Base-by-base conservation (phyloP, 805 yeast species). In the Hanseniaspora mollemarum region DNA sequence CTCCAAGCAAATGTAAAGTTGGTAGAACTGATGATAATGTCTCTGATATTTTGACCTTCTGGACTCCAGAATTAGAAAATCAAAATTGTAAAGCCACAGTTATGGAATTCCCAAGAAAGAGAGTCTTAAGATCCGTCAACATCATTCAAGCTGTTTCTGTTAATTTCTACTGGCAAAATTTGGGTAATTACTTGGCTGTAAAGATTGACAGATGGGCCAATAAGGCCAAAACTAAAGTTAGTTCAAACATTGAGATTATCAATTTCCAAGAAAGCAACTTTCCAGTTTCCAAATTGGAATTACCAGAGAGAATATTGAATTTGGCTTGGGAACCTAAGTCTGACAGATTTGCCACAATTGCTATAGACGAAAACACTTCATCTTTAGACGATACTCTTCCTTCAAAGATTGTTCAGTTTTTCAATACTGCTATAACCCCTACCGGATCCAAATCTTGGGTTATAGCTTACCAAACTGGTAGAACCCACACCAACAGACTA, bases 301-400 rank as follows among this genome's bases (percentile, higher is more conserved):
- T 88, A 63, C 86, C 86, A 68, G 96, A 92, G 55, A 81, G 85
- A 53, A 90, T 87, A 39, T 68, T 83, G 50, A 82, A 81, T 66
- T 83, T 92, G 68, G 88, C 86, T 51, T 92, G 97, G 97, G 98
- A 94, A 71, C 96, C 98, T 60, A 77, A 73, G 57, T 81, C 90
- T 33, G 90, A 86, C 64, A 77, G 96, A 65, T 88, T 92, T 59
- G 81, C 83, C 54, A 76, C 83, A 46, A 80, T 90, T 59, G 78
- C 92, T 21, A 74, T 81, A 62, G 67, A 67, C 49, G 79, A 73
- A 53, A 69, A 70, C 56, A 63, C 62, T 40, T 68, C 64, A 57
- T 59, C 59, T 49, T 71, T 74, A 56, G 80, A 82, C 61, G 76
- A 81, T 49, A 76, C 90, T 31, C 73, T 81, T 49, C 73, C 73